Base-by-base conservation (phyloP, 2,329 filamentous ascomycete species). In the Trichoderma polysporum region DNA sequence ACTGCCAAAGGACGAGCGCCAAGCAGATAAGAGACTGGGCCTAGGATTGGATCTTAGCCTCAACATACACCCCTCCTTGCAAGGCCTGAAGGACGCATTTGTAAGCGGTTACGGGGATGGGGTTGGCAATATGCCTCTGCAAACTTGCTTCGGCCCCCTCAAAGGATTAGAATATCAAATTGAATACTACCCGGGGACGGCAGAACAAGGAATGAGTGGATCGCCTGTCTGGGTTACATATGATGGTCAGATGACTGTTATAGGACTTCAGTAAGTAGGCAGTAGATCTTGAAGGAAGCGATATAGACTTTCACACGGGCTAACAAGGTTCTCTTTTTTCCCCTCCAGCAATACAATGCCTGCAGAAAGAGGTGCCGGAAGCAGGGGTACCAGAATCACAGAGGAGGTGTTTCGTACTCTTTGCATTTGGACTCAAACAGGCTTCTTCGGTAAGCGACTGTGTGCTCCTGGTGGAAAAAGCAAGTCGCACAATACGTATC, bases 151-250 rank as follows among this genome's bases (percentile, higher is more conserved):
- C 9, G 57, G 49, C 25, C 6, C 13, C 9, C 12, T 66, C 19
- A 39, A 52, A 47, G 12, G 22, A 7, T 15, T 10, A 17, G 17
- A 15, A 12, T 25, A 17, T 2, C 57, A 60, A 8, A 19, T 66
- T 17, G 39, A 53, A 37, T 61, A 66, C 19, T 13, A 27, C 41
- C 9, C 22, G 10, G 54, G 39, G n/a, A 27, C 25, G 3, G 56
- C 57, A 7, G 56, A 54, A 2, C 35, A 54, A 29, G 65, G 65
- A 17, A 66, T 61, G 65, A 66, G 65, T 19, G 65, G 65, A 47
- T 50, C 65, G 8, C 57, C 65, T 3, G 50, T 66, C 0, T 66
- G 65, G 65, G 15, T 35, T 19, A 49, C 33, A 4, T 61, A 66
- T 33, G 65, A 50, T 1, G 57, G 65, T 13, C 50, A 60, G 6